Conservation (phyloP, 1,284 basidiomycete species). For the Ganoderma lingzhi region DNA sequence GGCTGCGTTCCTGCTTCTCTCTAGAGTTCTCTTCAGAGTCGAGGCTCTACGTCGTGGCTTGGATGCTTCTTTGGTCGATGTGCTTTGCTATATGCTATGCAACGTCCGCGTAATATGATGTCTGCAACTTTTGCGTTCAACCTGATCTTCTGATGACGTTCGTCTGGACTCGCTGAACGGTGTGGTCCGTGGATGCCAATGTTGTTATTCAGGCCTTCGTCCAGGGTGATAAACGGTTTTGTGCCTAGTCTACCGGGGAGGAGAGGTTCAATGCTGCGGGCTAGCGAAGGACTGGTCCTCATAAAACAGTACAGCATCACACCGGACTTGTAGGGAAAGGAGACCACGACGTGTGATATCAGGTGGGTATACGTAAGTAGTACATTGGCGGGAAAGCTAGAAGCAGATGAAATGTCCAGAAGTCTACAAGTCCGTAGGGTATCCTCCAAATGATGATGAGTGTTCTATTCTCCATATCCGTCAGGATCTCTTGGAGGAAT, state of each 20-base stretch:
- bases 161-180: too few species aligned
- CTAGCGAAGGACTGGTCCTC: too few species aligned
- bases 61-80: neutral
- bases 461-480: conserved; percentile 8
- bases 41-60: neutral
- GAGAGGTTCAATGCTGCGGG: too few species aligned
- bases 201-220: too few species aligned
- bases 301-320: too few species aligned
- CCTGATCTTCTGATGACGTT: too few species aligned
- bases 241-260: too few species aligned
- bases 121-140: too few species aligned
- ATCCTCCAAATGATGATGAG: neutral
- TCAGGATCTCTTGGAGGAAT: neutral
- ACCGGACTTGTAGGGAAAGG: too few species aligned
- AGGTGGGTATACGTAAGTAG: neutral
- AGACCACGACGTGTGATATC: neutral
- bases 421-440: neutral
- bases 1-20: neutral
- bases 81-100: neutral
- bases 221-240: too few species aligned
- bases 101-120: too few species aligned
- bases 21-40: neutral
- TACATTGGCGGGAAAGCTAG: neutral
- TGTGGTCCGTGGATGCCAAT: too few species aligned
- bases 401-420: neutral